Percentiles rank a stretch among this genome's conserved stretches.
Conservation (phyloP, 306 rosid species). For the Heteromeles arbutifolia region DNA sequence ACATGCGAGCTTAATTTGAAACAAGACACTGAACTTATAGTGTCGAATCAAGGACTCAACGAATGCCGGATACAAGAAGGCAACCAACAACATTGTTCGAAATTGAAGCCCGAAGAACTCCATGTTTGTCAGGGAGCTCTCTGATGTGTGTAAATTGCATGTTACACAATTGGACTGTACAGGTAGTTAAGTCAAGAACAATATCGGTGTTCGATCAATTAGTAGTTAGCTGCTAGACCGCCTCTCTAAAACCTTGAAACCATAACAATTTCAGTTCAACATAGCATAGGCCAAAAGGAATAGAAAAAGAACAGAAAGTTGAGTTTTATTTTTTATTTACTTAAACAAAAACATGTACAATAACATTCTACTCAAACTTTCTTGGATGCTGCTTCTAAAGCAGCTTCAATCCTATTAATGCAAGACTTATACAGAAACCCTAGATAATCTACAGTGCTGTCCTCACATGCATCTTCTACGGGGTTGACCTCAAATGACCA, state of each 20-base stretch:
- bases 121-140: background rate
- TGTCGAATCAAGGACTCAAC: conserved; percentile 52
- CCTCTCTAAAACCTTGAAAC: background rate
- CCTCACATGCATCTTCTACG: conserved; percentile 43
- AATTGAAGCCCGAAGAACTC: conserved; percentile 23
- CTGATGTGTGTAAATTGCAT: background rate
- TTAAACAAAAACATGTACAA: background rate
- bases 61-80: conserved; percentile 30
- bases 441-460: conserved; percentile 52
- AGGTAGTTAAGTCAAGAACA: background rate
- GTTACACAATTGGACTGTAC: too few species aligned
- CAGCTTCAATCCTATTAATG: conserved; percentile 61
- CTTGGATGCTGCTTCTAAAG: conserved; percentile 34
- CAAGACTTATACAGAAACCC: conserved; percentile 72
- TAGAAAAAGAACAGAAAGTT: background rate
- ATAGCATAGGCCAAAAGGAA: background rate
- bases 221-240: too few species aligned
- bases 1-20: background rate
- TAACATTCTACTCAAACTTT: background rate
- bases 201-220: too few species aligned
- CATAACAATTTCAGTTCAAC: background rate
- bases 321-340: background rate
- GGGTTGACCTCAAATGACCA: conserved; percentile 68
- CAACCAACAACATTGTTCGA: conserved; percentile 30
- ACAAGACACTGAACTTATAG: conserved; percentile 36